Percentiles rank a stretch among this genome's conserved stretches.
These are phyloP conservation scores for Geotrichum histeridarum DNA, from an alignment of 1,139 yeast species.

Conservation along the genomic window DNA sequence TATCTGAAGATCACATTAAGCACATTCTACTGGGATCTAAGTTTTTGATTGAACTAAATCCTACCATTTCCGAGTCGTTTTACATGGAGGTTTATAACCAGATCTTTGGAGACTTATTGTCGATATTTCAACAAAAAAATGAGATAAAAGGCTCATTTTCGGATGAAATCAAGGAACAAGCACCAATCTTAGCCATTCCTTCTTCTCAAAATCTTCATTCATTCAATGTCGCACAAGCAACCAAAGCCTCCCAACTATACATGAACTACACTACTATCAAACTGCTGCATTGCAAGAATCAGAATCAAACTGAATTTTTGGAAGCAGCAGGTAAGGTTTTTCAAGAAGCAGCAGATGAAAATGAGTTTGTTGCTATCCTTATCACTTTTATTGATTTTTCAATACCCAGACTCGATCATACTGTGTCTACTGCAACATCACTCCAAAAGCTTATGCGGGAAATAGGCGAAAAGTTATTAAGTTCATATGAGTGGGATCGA, in stretches of 20 bases:
- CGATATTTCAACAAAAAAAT: background rate
- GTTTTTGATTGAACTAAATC: constrained; percentile 1
- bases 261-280: background rate
- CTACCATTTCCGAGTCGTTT: constrained; percentile 7
- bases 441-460: constrained; percentile 7
- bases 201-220: background rate
- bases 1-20: constrained; percentile 8
- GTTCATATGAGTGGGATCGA: constrained; percentile 16
- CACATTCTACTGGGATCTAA: constrained; percentile 7
- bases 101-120: background rate
- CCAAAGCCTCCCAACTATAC: background rate
- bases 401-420: background rate
- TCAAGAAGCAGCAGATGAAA: background rate
- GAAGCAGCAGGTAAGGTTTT: constrained; percentile 8
- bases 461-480: constrained; percentile 7
- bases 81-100: constrained; percentile 15
- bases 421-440: background rate
- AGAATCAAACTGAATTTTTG: background rate
- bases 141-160: constrained; percentile 6
- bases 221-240: background rate
- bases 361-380: constrained; percentile 9
- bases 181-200: background rate
- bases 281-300: constrained; percentile 1
- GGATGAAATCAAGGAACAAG: constrained; percentile 8
- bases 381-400: background rate